These are phyloP conservation scores for Phytophthora sojae DNA, from an alignment of 352 stramenopile species.

Conservation along the genomic window DNA sequence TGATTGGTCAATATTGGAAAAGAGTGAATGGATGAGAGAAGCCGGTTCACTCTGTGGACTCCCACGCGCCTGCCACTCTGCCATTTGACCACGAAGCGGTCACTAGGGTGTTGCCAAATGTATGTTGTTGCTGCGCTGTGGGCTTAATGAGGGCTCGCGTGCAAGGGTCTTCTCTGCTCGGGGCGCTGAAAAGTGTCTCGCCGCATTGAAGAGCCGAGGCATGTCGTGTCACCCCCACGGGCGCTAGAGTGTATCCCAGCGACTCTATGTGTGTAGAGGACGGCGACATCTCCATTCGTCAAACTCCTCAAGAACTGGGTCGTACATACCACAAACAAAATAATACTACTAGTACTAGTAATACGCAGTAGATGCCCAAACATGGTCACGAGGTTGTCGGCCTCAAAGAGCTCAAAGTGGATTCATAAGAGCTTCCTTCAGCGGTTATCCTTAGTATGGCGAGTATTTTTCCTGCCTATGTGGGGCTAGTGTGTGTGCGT, in stretches of 20 bases:
- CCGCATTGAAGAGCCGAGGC: constrained; percentile 25
- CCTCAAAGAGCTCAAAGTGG: neutral
- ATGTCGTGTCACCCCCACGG: constrained; percentile 39
- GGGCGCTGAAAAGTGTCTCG: constrained; percentile 45
- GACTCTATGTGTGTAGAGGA: constrained; percentile 89
- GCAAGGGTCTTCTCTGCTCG: constrained; percentile 32
- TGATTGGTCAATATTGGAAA: neutral
- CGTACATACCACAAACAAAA: constrained; percentile 49
- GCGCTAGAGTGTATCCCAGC: constrained; percentile 58
- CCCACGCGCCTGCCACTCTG: constrained; percentile 3
- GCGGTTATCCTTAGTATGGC: neutral
- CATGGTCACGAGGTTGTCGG: neutral
- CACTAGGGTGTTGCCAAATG: neutral
- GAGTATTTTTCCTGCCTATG: neutral
- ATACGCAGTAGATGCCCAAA: neutral
- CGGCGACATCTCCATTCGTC: constrained; percentile 56
- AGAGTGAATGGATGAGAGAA: constrained; percentile 25
- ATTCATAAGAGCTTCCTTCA: neutral
- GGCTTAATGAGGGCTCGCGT: constrained; percentile 24
- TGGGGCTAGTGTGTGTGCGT: constrained; percentile 8
- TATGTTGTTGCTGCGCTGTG: constrained; percentile 26
- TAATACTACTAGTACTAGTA: neutral
- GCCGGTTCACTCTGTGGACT: neutral
- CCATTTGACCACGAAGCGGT: neutral
- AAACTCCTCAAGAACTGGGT: constrained; percentile 85